Conservation (phyloP, 1,284 basidiomycete genomes). For the Rhodofomes roseus region DNA sequence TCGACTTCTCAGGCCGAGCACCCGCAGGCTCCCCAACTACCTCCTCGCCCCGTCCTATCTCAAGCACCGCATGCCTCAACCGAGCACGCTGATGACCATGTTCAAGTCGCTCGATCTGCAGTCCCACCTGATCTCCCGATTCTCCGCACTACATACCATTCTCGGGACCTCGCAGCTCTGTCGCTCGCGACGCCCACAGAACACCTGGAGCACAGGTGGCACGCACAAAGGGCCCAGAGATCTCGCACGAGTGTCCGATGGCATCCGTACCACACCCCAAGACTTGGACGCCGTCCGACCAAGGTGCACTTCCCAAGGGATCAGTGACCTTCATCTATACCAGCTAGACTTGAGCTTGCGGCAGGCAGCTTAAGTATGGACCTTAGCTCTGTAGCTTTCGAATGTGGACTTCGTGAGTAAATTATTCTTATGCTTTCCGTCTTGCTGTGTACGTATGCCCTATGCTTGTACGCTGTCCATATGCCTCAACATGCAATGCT, state of each 20-base stretch:
- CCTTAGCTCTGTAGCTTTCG: background rate
- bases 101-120: background rate
- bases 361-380: background rate
- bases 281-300: background rate
- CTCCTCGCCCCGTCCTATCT: no score
- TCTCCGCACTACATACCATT: background rate
- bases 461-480: background rate
- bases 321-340: background rate
- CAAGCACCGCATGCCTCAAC: no score
- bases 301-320: background rate
- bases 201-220: background rate
- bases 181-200: background rate
- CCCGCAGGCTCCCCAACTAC: no score
- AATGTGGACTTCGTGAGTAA: background rate
- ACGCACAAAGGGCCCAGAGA: background rate
- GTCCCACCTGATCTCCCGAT: background rate
- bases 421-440: background rate
- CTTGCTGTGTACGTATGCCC: background rate
- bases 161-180: background rate
- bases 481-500: background rate
- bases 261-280: background rate
- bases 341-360: background rate
- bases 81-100: background rate
- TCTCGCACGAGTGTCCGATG: background rate
- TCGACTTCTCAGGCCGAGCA: no score